Evolutionary conservation across 202 grass and related monocot genomes (phyloP).

Genomic region (Carex sylvatica): DNA sequence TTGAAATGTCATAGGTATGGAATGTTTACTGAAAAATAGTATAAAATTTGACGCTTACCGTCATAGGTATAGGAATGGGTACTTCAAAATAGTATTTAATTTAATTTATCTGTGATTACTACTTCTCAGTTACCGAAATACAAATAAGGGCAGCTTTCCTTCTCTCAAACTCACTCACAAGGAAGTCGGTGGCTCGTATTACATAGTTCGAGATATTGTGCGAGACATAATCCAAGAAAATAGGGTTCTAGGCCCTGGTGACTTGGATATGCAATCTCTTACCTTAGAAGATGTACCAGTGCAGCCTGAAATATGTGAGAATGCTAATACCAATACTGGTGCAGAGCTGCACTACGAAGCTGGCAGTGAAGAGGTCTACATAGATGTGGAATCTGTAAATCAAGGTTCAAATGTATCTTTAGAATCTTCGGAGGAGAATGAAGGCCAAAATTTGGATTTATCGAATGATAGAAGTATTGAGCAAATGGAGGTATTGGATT

Average conservation of each 20-base stretch:
- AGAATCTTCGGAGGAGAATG: conserved; percentile 24
- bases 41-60: neutral
- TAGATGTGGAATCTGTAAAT: neutral
- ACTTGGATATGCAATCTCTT: conserved; percentile 50
- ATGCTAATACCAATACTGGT: conserved; percentile 11
- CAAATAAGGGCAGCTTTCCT: conserved; percentile 78
- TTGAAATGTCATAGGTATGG: neutral
- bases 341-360: conserved; percentile 16
- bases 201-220: conserved; percentile 90
- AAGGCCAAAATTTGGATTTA: conserved; percentile 32
- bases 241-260: conserved; percentile 78
- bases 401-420: conserved; percentile 32
- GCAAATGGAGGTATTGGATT: neutral
- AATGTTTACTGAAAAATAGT: neutral
- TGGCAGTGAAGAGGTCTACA: conserved; percentile 24
- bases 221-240: conserved; percentile 98
- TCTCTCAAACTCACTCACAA: conserved; percentile 93
- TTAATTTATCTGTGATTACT: conserved; percentile 12
- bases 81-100: neutral
- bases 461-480: conserved; percentile 19
- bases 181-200: conserved; percentile 95
- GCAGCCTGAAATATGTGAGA: conserved; percentile 31
- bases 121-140: conserved; percentile 56
- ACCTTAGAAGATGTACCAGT: conserved; percentile 57
- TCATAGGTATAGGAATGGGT: neutral